phyloP scores from a whole-genome alignment of 768 basidiomycete species.

The Ramaria sp. region DNA sequence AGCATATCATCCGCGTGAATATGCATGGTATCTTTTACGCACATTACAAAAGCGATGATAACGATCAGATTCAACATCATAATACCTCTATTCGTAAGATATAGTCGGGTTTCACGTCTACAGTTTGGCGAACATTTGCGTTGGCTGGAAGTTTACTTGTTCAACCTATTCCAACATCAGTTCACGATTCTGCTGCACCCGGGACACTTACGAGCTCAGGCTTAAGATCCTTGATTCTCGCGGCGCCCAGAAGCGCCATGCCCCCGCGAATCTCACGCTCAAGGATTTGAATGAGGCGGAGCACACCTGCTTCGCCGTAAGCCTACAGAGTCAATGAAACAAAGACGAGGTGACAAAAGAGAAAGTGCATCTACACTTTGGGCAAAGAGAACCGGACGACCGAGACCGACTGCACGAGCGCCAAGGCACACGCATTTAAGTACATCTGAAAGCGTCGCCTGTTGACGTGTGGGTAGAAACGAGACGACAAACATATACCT shows the following conservation, averaged over 20 bases:
- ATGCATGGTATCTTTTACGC: background rate
- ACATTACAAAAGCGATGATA: background rate
- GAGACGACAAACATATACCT: constrained; percentile 28
- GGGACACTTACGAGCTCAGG: constrained; percentile 59
- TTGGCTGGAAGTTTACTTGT: constrained; percentile 57
- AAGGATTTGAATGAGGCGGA: constrained; percentile 55
- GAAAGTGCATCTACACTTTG: constrained; percentile 47
- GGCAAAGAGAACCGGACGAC: constrained; percentile 78
- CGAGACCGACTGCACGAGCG: constrained; percentile 78
- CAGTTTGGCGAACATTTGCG: constrained; percentile 7
- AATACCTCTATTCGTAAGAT: background rate
- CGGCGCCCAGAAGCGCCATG: constrained; percentile 70
- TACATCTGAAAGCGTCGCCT: constrained; percentile 39
- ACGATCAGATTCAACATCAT: background rate
- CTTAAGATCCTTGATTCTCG: constrained; percentile 48
- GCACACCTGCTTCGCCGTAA: constrained; percentile 63
- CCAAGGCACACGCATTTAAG: constrained; percentile 87
- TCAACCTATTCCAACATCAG: constrained; percentile 18
- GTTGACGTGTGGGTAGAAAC: background rate
- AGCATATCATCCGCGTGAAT: background rate
- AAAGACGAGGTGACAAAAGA: background rate
- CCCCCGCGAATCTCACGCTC: constrained; percentile 67
- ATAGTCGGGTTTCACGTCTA: background rate
- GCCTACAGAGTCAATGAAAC: constrained; percentile 33
- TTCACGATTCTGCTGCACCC: background rate